These are phyloP conservation scores for Fusarium keratoplasticum DNA, from an alignment of 2,329 filamentous ascomycete genomes.

Conservation along the genomic window DNA sequence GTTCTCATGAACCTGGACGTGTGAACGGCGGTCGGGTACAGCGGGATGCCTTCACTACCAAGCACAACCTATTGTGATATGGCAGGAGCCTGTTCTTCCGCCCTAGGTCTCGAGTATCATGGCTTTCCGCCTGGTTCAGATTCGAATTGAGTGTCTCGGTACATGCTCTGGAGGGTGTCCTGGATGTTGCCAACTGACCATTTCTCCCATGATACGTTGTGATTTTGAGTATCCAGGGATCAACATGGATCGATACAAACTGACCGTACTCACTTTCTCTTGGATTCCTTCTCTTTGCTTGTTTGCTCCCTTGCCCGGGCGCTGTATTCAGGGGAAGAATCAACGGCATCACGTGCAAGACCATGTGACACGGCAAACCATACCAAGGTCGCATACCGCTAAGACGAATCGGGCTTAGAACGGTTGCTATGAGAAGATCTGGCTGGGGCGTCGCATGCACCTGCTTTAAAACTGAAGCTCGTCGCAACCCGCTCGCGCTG, in stretches of 20 bases:
- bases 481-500: constrained; percentile 29
- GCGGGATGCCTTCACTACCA: not conserved
- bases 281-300: not conserved
- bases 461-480: constrained; percentile 45
- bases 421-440: constrained; percentile 47
- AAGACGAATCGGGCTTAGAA: constrained; percentile 43
- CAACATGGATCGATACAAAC: not conserved
- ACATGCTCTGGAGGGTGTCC: not conserved
- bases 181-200: not conserved
- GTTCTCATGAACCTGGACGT: not conserved
- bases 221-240: not conserved
- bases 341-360: constrained; percentile 19
- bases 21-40: not conserved
- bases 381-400: constrained; percentile 7
- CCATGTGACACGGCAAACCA: constrained; percentile 29
- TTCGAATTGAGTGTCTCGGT: not conserved
- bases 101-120: too few relatives aligned
- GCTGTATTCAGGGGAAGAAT: not conserved
- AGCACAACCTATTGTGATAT: not conserved
- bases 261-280: not conserved
- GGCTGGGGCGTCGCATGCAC: constrained; percentile 38
- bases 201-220: not conserved
- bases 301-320: not conserved
- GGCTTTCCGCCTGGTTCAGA: not conserved
- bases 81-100: not conserved